Evolutionary conservation across 2,329 filamentous ascomycete species (phyloP), one percentile per base, ranked within the genome.

Genomic region (Amauroascus verrucosus): DNA sequence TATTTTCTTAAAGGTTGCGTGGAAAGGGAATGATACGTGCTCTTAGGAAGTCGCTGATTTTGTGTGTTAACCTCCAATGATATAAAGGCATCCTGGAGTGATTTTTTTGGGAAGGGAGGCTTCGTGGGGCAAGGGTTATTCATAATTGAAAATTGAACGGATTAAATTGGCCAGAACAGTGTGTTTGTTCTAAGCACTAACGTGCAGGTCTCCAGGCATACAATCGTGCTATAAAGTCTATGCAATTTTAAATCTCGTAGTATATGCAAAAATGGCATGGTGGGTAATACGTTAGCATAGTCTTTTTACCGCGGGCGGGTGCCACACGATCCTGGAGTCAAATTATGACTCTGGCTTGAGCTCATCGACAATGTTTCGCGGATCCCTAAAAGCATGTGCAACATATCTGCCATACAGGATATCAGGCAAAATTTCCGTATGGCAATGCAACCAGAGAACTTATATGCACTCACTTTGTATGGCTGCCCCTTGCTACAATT

Each of bases 401-500:
- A 83, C 72, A 59, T 79, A 83, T 59, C 76, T 78, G 37, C 11
- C 4, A 40, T 18, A n/a, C n/a, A 30, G 5, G 9, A 16, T 28
- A 22, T 51, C 22, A 45, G n/a, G n/a, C 6, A 38, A 16, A 16
- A 38, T 6, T n/a, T 22, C n/a, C 7, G 16, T 35, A 37, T 3
- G n/a, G 37, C 14, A 20, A 45, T 16, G 18, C 13, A 9, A 30
- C 11, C 18, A n/a, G 11, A 24, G 2, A 1, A 13, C 24, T 28
- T 1, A 22, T 14, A 49, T 28, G 32, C 3, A 33, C 70, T 62
- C 64, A 81, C 73, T 85, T 85, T 1, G 82, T 85, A 66, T 85
- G 82, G 60, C 82, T 84, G 2, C 82, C 82, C 55, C 82, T 71
- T 1, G 82, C 82, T 51, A 85, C 77, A 7, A 84, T 56, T 48